These are phyloP conservation scores for Zymoseptoria crescenta DNA, from an alignment of 2,329 filamentous ascomycete genomes.

Conservation along the genomic window DNA sequence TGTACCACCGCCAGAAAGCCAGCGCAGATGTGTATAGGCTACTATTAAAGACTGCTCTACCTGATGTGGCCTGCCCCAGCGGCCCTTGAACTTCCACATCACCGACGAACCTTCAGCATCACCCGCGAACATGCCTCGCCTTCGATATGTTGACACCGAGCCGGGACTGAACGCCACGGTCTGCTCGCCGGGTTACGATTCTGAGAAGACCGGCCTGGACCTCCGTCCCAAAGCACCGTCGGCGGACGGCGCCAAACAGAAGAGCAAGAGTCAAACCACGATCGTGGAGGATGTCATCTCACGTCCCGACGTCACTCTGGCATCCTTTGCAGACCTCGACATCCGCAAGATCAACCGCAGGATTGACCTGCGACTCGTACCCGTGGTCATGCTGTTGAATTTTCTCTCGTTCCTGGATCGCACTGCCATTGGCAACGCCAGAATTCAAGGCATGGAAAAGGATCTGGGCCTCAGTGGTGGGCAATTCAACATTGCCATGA, in stretches of 20 bases:
- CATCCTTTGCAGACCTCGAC: not conserved
- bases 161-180: not conserved
- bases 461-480: slow-evolving; percentile 30
- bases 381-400: slow-evolving; percentile 34
- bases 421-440: slow-evolving; percentile 27
- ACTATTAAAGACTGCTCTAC: not conserved
- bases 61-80: too few species aligned
- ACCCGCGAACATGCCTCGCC: not conserved
- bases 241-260: not conserved
- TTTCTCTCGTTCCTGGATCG: slow-evolving; percentile 28
- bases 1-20: not conserved
- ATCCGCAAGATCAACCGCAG: slow-evolving; percentile 2
- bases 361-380: slow-evolving; percentile 24
- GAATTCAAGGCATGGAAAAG: slow-evolving; percentile 31
- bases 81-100: too few species aligned
- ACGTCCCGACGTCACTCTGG: not conserved
- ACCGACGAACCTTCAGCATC: not conserved
- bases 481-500: slow-evolving; percentile 32
- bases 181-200: not conserved
- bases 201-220: not conserved
- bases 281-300: not conserved
- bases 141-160: not conserved
- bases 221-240: not conserved
- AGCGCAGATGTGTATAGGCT: not conserved
- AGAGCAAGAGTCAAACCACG: not conserved